A percentile compares a stretch with the other conserved stretches of the same genome.
These are phyloP conservation scores for Aureobasidium pullulans DNA, from an alignment of 2,329 filamentous ascomycete genomes.

Conservation along the genomic window DNA sequence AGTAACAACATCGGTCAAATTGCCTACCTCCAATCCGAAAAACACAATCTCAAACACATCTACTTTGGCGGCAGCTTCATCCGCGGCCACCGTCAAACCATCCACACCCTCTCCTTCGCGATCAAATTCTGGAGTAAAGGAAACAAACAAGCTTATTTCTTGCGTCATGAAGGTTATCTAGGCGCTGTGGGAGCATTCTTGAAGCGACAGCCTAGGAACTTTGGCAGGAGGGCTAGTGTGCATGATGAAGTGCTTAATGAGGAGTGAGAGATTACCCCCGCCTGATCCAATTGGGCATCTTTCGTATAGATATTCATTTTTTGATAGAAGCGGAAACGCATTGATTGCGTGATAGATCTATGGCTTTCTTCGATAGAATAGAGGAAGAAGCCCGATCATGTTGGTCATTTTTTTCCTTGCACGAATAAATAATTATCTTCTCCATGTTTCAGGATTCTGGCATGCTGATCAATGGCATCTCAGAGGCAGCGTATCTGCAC, in stretches of 20 bases:
- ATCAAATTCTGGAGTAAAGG: constrained; percentile 98
- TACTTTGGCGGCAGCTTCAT: constrained; percentile 99
- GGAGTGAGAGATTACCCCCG: neutral
- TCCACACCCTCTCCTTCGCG: constrained; percentile 93
- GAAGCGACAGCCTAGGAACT: constrained; percentile 81
- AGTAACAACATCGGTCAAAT: constrained; percentile 99
- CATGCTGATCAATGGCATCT: too few relatives aligned
- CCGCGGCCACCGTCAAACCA: constrained; percentile 90
- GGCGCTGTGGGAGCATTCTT: constrained; percentile 91
- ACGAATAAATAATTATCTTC: too few relatives aligned
- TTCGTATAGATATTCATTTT: too few relatives aligned
- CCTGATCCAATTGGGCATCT: too few relatives aligned
- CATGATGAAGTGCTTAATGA: neutral
- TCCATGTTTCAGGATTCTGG: too few relatives aligned
- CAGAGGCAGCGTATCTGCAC: too few relatives aligned
- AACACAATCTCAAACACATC: constrained; percentile 83
- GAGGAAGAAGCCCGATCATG: too few relatives aligned
- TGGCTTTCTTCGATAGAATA: too few relatives aligned
- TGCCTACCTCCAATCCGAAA: constrained; percentile 92
- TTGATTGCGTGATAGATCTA: too few relatives aligned
- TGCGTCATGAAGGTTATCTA: constrained; percentile 91
- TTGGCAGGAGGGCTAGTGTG: constrained; percentile 59
- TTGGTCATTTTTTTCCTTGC: too few relatives aligned
- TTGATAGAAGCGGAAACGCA: too few relatives aligned
- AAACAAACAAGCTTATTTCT: constrained; percentile 88